Base-by-base conservation (phyloP, 176 grass and related monocot species). In the Bolboschoenus planiculmis region DNA sequence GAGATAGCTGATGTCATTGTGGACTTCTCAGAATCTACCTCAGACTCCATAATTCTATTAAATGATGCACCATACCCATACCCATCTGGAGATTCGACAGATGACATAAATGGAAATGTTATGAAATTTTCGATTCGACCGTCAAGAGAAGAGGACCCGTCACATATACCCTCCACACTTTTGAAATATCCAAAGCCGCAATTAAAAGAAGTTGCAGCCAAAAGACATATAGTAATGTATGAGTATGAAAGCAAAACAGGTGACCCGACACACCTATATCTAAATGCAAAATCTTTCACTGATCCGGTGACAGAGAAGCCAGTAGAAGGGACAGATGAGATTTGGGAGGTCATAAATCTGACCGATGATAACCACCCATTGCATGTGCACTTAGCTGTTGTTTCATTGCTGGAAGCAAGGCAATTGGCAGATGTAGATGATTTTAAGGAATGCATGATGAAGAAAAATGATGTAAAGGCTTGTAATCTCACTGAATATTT, bases 341-440 rank as follows among this genome's bases (percentile, higher is more conserved):
- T 95, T 0, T 98, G 95, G 95, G 43, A 88, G 7, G 95, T 98
- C 72, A 95, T 98, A 83, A 98, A 98, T 85, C 90, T 98, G 30
- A 98, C 95, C 3, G 85, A 93, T 4, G 95, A 98, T 80, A 94
- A 97, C 83, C 95, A 97, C 81, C 95, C 95, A 24, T 67, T 97
- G 74, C 95, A 97, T 83, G 33, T 97, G 53, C 95, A 97, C 81
- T 86, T 97, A 15, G 92, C 62, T 0, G 18, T 90, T 1, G 90
- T 97, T 88, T 9, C 63, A 7, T 85, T 84, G 54, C 84, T 92
- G 73, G 90, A 88, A 83, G 85, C 89, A 79, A 64, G 74, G 6
- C 85, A 83, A 77, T 83, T 97, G 64, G 56, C 31, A n/a, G 83
- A 79, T 35, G 58, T 77, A 7, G 88, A 94, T 56, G 44, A 79